phyloP scores from a whole-genome alignment of 2,329 filamentous ascomycete genomes.

The Talaromyces sp. region DNA sequence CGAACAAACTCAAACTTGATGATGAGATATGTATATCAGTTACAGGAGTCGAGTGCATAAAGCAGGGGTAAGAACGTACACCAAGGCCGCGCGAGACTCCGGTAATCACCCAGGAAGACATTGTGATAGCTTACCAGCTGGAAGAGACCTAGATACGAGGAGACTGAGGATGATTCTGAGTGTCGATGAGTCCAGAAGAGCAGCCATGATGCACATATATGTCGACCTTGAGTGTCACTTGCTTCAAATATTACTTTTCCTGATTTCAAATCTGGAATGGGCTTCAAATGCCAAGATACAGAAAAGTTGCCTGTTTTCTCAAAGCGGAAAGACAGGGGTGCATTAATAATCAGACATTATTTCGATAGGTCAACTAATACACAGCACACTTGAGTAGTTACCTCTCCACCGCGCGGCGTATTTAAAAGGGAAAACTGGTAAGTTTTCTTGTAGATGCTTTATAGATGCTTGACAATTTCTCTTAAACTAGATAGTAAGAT shows the following conservation, averaged over 20 bases:
- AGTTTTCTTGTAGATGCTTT: slow-evolving; percentile 13
- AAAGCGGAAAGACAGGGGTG: slow-evolving; percentile 7
- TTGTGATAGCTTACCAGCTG: slow-evolving; percentile 16
- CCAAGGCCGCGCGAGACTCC: slow-evolving; percentile 30
- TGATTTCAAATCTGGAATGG: slow-evolving; percentile 1
- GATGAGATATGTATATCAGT: slow-evolving; percentile 1
- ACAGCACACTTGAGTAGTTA: neutral
- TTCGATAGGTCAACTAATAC: neutral
- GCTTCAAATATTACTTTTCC: neutral
- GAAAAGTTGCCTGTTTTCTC: slow-evolving; percentile 13
- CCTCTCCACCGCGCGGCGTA: neutral
- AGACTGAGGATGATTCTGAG: slow-evolving; percentile 5
- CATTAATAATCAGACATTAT: slow-evolving; percentile 11
- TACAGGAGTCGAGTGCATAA: neutral
- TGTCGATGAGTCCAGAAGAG: slow-evolving; percentile 7
- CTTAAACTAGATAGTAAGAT: too few species aligned
- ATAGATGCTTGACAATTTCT: neutral
- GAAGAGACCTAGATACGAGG: neutral
- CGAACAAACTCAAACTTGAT: slow-evolving; percentile 52
- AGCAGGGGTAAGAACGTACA: slow-evolving; percentile 17
- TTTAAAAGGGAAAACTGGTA: slow-evolving; percentile 5
- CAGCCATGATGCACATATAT: neutral
- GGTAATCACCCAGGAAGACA: slow-evolving; percentile 30
- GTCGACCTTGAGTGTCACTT: neutral
- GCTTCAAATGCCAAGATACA: slow-evolving; percentile 10